Percentiles rank a stretch among this genome's conserved stretches.
phyloP scores from a whole-genome alignment of 768 basidiomycete species.

The Kwoniella newhampshirensis region DNA sequence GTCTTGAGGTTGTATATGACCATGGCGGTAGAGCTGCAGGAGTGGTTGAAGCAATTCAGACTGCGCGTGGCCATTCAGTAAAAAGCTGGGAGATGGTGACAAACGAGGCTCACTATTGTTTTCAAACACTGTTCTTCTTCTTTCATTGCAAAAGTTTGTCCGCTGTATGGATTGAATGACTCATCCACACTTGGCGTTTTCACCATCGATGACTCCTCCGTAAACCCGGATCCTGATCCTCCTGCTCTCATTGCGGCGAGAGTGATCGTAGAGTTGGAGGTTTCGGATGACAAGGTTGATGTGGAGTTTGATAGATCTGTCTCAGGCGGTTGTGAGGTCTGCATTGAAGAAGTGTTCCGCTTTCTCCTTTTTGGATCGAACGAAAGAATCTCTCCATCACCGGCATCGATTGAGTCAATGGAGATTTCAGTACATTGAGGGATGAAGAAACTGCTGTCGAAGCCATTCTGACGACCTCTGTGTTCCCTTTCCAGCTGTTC shows the following conservation, averaged over 20 bases:
- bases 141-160: background rate
- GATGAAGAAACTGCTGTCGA: too few relatives aligned
- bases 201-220: background rate
- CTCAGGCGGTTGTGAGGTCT: background rate
- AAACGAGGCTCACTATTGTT: conserved; percentile 25
- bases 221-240: too few relatives aligned
- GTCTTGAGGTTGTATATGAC: conserved; percentile 42
- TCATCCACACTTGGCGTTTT: conserved; percentile 6
- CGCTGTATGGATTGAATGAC: conserved; percentile 1
- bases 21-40: conserved; percentile 35
- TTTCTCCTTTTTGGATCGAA: conserved; percentile 11
- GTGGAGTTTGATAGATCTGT: conserved; percentile 7
- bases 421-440: too few relatives aligned
- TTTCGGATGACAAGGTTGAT: background rate
- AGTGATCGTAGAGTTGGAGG: too few relatives aligned
- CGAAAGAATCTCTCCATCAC: conserved; percentile 11
- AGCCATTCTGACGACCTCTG: background rate
- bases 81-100: too few relatives aligned
- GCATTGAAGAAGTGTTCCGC: background rate
- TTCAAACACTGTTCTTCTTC: conserved; percentile 22
- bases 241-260: too few relatives aligned
- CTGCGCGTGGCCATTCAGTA: conserved; percentile 5
- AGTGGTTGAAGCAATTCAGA: conserved; percentile 38
- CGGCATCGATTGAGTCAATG: too few relatives aligned
- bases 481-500: conserved; percentile 19